Percentiles rank a stretch among this genome's conserved stretches.
These are phyloP conservation scores for Fusarium mundagurra DNA, from an alignment of 2,329 filamentous ascomycete genomes.

Conservation along the genomic window DNA sequence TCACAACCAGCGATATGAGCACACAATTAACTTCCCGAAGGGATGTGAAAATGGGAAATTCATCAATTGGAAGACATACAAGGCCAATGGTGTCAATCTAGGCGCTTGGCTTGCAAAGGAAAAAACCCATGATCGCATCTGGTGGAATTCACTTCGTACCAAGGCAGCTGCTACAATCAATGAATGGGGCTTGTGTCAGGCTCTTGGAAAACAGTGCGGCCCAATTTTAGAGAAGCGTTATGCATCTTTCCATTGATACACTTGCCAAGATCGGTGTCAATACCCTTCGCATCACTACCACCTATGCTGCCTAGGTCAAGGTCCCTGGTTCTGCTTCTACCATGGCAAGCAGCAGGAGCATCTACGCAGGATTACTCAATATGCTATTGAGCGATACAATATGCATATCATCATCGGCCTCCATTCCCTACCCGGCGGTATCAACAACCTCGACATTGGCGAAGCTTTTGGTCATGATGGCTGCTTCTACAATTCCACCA, in stretches of 20 bases:
- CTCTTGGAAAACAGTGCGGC: neutral
- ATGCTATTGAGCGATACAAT: neutral
- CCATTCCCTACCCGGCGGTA: neutral
- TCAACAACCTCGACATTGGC: neutral
- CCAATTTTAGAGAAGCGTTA: neutral
- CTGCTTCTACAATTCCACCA: neutral
- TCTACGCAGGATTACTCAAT: neutral
- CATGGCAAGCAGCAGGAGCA: neutral
- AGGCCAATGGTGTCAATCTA: neutral
- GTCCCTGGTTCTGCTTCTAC: neutral
- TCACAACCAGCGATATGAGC: neutral
- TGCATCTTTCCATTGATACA: neutral
- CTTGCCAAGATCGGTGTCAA: neutral
- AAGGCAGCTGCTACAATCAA: neutral
- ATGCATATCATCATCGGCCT: neutral
- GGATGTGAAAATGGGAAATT: neutral
- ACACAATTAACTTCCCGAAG: neutral
- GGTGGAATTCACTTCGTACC: neutral
- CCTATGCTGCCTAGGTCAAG: neutral
- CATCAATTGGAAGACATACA: neutral
- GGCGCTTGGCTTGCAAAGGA: neutral
- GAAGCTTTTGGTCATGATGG: neutral
- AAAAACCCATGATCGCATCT: neutral
- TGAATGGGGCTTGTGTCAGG: neutral
- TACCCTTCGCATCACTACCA: neutral